phyloP scores from a whole-genome alignment of 2,329 filamentous ascomycete species.

The Berkeleyomyces rouxiae region DNA sequence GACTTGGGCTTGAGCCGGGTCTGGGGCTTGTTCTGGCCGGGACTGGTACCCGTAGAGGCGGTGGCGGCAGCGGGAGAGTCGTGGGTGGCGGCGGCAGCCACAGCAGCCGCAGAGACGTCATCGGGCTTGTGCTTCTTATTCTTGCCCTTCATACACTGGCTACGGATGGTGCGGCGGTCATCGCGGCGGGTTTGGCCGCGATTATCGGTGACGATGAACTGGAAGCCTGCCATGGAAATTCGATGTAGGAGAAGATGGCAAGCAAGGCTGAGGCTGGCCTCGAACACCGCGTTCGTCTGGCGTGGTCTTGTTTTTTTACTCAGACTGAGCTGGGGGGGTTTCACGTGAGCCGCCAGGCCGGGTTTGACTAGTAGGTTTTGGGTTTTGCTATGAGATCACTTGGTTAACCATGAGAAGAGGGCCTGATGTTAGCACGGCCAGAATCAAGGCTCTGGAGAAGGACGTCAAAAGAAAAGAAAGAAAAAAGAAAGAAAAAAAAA shows the following conservation, averaged over 20 bases:
- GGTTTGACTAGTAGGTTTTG: too few species aligned
- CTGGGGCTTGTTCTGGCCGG: not conserved
- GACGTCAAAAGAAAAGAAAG: not conserved
- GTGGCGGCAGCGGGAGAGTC: not conserved
- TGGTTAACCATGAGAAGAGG: too few species aligned
- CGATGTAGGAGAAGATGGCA: not conserved
- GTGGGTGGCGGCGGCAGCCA: not conserved
- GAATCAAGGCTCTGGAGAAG: too few species aligned
- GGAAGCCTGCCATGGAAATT: slow-evolving; percentile 10
- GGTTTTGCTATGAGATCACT: too few species aligned
- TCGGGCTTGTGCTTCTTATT: slow-evolving; percentile 8
- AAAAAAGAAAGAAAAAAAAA: not conserved
- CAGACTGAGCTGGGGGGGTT: too few species aligned
- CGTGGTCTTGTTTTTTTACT: too few species aligned
- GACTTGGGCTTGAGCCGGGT: not conserved
- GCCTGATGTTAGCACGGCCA: too few species aligned
- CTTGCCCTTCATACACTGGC: slow-evolving; percentile 14
- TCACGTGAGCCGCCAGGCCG: too few species aligned
- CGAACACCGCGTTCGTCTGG: not conserved
- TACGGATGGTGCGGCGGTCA: slow-evolving; percentile 12
- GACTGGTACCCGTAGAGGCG: not conserved
- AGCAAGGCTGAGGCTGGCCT: not conserved
- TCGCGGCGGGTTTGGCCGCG: slow-evolving; percentile 13
- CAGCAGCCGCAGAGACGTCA: not conserved
- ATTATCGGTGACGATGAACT: slow-evolving; percentile 15